phyloP scores from a whole-genome alignment of 495 filamentous ascomycete genomes.

The Penicillium lividum region DNA sequence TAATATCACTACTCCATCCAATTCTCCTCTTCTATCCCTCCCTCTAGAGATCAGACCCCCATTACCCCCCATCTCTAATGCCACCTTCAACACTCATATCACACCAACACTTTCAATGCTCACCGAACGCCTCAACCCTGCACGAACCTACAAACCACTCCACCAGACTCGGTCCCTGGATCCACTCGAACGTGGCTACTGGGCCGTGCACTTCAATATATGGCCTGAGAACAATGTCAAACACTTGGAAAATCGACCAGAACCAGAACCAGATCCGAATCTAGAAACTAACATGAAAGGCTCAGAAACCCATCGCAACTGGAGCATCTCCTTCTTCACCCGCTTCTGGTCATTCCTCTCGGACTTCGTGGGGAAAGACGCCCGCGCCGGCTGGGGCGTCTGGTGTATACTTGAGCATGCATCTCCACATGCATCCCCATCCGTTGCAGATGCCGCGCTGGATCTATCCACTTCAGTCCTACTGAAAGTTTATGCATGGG shows the following conservation, averaged over 20 bases:
- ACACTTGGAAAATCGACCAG: background rate
- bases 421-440: background rate
- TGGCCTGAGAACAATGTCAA: background rate
- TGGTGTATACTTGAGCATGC: conserved; percentile 46
- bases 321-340: conserved; percentile 31
- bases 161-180: conserved; percentile 50
- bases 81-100: conserved; percentile 48
- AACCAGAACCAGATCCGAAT: background rate
- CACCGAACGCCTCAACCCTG: conserved; percentile 49
- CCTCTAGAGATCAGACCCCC: conserved; percentile 47
- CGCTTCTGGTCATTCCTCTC: conserved; percentile 64
- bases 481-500: conserved; percentile 68
- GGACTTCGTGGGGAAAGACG: conserved; percentile 55
- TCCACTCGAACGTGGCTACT: conserved; percentile 66
- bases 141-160: conserved; percentile 52
- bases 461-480: conserved; percentile 11
- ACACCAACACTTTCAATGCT: conserved; percentile 58
- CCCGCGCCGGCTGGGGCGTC: conserved; percentile 68
- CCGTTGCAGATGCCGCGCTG: background rate
- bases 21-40: conserved; percentile 11
- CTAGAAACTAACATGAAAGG: background rate
- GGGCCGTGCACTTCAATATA: conserved; percentile 54
- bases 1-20: background rate
- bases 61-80: conserved; percentile 42
- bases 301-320: conserved; percentile 10